Percentiles rank a stretch among this genome's conserved stretches.
Evolutionary conservation across 352 stramenopile species (phyloP).

Genomic region (Pythium utonaiense): DNA sequence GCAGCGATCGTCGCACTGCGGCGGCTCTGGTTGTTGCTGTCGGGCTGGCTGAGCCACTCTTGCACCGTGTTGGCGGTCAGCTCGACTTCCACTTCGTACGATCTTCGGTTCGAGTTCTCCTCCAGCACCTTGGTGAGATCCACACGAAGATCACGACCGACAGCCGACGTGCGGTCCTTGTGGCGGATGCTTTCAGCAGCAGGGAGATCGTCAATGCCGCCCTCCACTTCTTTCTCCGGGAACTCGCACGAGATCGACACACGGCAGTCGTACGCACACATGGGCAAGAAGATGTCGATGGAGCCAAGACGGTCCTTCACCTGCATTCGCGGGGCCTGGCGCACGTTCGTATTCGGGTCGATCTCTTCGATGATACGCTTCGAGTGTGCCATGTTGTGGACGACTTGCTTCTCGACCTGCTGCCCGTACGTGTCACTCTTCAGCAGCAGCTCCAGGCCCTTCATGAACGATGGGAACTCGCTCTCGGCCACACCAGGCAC

Average conservation of each 20-base stretch:
- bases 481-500: constrained; percentile 64
- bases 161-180: constrained; percentile 74
- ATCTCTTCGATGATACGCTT: constrained; percentile 81
- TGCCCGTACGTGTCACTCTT: constrained; percentile 65
- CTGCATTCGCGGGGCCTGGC: constrained; percentile 50
- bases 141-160: constrained; percentile 74
- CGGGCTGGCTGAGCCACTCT: constrained; percentile 71
- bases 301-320: constrained; percentile 79
- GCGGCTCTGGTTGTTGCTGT: constrained; percentile 70
- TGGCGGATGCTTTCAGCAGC: constrained; percentile 68
- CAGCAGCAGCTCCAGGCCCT: constrained; percentile 61
- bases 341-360: constrained; percentile 49
- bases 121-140: constrained; percentile 82
- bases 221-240: constrained; percentile 49
- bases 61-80: constrained; percentile 60
- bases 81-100: constrained; percentile 81
- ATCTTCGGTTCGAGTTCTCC: constrained; percentile 63
- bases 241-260: constrained; percentile 85
- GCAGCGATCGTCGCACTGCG: constrained; percentile 65
- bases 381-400: constrained; percentile 71
- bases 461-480: constrained; percentile 68
- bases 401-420: constrained; percentile 76
- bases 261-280: constrained; percentile 82
- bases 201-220: constrained; percentile 55
- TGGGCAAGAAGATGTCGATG: constrained; percentile 85